These are phyloP conservation scores for Blastobotrys indianensis DNA, from an alignment of 1,139 yeast species.

Conservation along the genomic window DNA sequence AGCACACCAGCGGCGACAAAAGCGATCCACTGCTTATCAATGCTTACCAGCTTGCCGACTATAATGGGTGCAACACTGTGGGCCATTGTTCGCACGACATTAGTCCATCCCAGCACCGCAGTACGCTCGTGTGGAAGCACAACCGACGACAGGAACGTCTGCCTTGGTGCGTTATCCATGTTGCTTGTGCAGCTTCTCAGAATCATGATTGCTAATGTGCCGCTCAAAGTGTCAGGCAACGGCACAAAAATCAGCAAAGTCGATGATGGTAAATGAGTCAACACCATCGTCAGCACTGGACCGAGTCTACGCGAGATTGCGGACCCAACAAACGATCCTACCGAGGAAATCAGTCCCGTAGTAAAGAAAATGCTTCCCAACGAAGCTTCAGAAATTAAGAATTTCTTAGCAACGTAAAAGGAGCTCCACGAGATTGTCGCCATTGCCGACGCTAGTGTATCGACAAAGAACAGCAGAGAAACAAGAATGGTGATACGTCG, in stretches of 20 bases:
- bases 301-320: slow-evolving; percentile 61
- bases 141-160: slow-evolving; percentile 62
- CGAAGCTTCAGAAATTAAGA: slow-evolving; percentile 27
- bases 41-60: slow-evolving; percentile 65
- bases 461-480: slow-evolving; percentile 57
- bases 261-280: slow-evolving; percentile 78
- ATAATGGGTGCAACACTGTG: slow-evolving; percentile 73
- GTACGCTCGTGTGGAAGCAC: slow-evolving; percentile 60
- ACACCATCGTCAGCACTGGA: slow-evolving; percentile 67
- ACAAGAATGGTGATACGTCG: slow-evolving; percentile 27
- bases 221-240: slow-evolving; percentile 24
- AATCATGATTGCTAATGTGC: slow-evolving; percentile 37
- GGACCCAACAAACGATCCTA: slow-evolving; percentile 66
- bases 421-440: slow-evolving; percentile 86
- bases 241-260: slow-evolving; percentile 56
- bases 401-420: slow-evolving; percentile 50
- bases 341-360: slow-evolving; percentile 53
- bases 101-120: slow-evolving; percentile 74
- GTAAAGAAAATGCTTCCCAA: slow-evolving; percentile 53
- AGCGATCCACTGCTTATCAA: slow-evolving; percentile 47
- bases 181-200: slow-evolving; percentile 53
- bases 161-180: slow-evolving; percentile 91
- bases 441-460: slow-evolving; percentile 80
- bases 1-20: slow-evolving; percentile 59
- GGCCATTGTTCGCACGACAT: slow-evolving; percentile 78